phyloP scores from a whole-genome alignment of 2,329 filamentous ascomycete species.

The Fusarium redolens region DNA sequence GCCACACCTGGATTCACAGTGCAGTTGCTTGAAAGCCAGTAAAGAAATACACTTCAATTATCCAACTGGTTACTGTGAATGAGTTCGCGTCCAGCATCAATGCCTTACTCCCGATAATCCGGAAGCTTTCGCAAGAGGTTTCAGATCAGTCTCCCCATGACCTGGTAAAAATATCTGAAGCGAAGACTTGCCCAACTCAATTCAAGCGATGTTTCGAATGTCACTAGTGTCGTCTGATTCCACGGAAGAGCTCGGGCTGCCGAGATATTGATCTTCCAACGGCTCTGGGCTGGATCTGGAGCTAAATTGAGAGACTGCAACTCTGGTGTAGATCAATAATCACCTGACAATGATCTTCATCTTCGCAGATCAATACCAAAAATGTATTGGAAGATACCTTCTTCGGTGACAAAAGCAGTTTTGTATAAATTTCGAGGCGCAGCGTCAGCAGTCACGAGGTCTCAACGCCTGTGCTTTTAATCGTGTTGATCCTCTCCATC shows the following conservation, averaged over 20 bases:
- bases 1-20: background rate
- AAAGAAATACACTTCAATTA: background rate
- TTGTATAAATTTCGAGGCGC: background rate
- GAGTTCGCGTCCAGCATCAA: background rate
- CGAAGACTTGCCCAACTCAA: slow-evolving; percentile 6
- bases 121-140: background rate
- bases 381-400: background rate
- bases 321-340: slow-evolving; percentile 10
- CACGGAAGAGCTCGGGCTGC: slow-evolving; percentile 7
- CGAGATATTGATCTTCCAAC: slow-evolving; percentile 18
- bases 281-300: slow-evolving; percentile 16
- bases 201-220: slow-evolving; percentile 11
- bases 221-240: slow-evolving; percentile 20
- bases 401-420: background rate
- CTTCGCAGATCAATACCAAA: slow-evolving; percentile 4
- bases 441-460: background rate
- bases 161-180: background rate
- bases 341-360: background rate
- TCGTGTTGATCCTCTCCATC: background rate
- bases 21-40: background rate
- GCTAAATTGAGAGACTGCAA: slow-evolving; percentile 12
- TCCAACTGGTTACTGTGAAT: background rate
- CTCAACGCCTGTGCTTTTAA: background rate
- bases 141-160: background rate
- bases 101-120: background rate